Evolutionary conservation across 163 green algal species (phyloP).

Genomic region (Scenedesmus sp.): DNA sequence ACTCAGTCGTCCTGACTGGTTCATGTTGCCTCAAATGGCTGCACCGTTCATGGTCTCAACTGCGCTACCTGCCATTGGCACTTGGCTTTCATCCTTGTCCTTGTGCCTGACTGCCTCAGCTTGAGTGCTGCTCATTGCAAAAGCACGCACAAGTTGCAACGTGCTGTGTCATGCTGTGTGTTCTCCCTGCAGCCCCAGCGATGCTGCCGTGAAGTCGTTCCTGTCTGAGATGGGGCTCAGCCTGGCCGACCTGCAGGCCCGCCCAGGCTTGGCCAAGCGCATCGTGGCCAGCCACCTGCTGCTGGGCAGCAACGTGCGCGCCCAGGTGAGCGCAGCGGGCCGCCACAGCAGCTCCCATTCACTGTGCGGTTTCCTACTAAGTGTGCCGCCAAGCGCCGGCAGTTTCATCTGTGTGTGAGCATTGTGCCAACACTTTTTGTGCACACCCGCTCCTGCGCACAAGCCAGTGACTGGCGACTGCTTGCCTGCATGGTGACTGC

Average conservation of each 20-base stretch:
- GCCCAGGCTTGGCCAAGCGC: conserved; percentile 12
- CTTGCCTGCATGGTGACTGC: background rate
- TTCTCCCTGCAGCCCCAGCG: background rate
- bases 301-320: conserved; percentile 18
- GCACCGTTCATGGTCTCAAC: too few relatives aligned
- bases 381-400: too few relatives aligned
- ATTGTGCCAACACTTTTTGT: too few relatives aligned
- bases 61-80: too few relatives aligned
- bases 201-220: conserved; percentile 20
- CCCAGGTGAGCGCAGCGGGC: background rate
- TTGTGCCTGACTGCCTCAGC: background rate
- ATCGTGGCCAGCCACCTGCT: conserved; percentile 21
- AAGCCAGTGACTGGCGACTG: background rate
- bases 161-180: background rate
- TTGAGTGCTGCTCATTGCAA: too few relatives aligned
- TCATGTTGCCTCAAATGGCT: too few relatives aligned
- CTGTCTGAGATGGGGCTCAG: conserved; percentile 8
- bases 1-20: too few relatives aligned
- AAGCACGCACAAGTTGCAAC: background rate
- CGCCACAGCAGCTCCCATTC: too few relatives aligned
- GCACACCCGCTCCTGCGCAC: too few relatives aligned
- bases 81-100: too few relatives aligned
- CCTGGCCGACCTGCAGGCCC: background rate
- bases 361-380: too few relatives aligned
- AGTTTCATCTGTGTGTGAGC: too few relatives aligned